A percentile compares a stretch with the other conserved stretches of the same genome.
Evolutionary conservation across 257 asterid genomes (phyloP).

Genomic region (Galeopsis tetrahit): DNA sequence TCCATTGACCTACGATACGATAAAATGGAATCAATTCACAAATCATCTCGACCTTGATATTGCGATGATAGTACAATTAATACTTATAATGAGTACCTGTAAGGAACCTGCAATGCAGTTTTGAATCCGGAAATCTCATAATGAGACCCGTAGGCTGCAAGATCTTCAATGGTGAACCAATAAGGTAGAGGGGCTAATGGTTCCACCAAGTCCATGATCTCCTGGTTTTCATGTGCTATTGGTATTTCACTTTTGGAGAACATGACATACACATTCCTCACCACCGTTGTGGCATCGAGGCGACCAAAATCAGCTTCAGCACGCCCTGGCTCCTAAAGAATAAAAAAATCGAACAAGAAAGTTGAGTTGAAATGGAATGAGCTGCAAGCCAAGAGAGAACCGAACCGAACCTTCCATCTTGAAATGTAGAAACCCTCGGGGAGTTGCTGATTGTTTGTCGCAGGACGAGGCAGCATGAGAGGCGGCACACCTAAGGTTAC

Average conservation of each 20-base stretch:
- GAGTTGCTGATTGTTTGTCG: conserved; percentile 43
- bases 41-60: too few species aligned
- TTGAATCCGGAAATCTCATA: conserved; percentile 64
- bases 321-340: conserved; percentile 46
- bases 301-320: conserved; percentile 66
- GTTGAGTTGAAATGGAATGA: not conserved
- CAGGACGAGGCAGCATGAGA: conserved; percentile 54
- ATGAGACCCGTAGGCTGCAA: conserved; percentile 50
- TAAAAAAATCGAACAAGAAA: conserved; percentile 25
- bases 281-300: conserved; percentile 46
- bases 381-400: too few species aligned
- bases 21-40: not conserved
- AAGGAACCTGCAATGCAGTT: conserved; percentile 66
- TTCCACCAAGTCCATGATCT: conserved; percentile 61
- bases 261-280: conserved; percentile 48
- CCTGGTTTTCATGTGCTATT: conserved; percentile 47
- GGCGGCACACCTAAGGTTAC: conserved; percentile 56
- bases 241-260: conserved; percentile 49
- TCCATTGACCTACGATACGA: conserved; percentile 38
- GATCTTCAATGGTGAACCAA: conserved; percentile 66
- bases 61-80: too few species aligned
- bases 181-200: conserved; percentile 53
- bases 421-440: conserved; percentile 66
- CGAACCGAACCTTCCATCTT: conserved; percentile 61
- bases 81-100: conserved; percentile 43